Evolutionary conservation across 371 early-diverging fungal genomes (phyloP), one percentile per base, ranked within the genome.

Genomic region (Mortierella sp.): DNA sequence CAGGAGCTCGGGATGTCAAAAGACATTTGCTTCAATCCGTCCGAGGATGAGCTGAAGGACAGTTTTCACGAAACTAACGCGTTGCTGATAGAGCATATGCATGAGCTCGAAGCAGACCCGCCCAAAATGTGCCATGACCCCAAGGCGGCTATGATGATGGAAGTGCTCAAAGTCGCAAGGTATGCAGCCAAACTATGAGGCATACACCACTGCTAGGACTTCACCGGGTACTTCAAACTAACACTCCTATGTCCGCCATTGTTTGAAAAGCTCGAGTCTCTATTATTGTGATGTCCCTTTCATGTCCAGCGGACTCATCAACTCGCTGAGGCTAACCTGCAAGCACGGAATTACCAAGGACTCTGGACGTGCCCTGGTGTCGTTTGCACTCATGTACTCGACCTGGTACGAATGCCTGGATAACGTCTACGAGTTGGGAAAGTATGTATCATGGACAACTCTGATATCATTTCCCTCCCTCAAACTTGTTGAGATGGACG

Each of bases 351-450:
- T 76, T n/a, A 50, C 63, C 27, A 53, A 60, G 29, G 45, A 60
- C 16, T 53, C 63, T 21, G 64, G 67, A 14, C 64, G 69, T 3
- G 61, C 77, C 2, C 25, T 76, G 16, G 77, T 61, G 3, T 64
- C 65, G 13, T 76, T 76, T 46, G 69, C 69, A 1, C 54, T 76
- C 40, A 76, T 69, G 1, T 54, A 69, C 39, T 54, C 77, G 7
- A 69, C 77, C 0, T 69, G 77, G 66, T 60, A 69, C 24, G 69
- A 51, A 0, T 57, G 65, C n/a, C 62, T 69, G 2, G 65, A 69
- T 2, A 57, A 76, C 13, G 77, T 52, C 4, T 76, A 65, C 29
- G 77, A 76, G 54, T 58, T 67, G 21, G 74, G 74, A 59, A 60
- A 47, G 74, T 73, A 73, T 22, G 61, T 63, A 43, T 28, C 10